Conservation (phyloP, 1,284 basidiomycete species). For the Sporisorium exsertum region DNA sequence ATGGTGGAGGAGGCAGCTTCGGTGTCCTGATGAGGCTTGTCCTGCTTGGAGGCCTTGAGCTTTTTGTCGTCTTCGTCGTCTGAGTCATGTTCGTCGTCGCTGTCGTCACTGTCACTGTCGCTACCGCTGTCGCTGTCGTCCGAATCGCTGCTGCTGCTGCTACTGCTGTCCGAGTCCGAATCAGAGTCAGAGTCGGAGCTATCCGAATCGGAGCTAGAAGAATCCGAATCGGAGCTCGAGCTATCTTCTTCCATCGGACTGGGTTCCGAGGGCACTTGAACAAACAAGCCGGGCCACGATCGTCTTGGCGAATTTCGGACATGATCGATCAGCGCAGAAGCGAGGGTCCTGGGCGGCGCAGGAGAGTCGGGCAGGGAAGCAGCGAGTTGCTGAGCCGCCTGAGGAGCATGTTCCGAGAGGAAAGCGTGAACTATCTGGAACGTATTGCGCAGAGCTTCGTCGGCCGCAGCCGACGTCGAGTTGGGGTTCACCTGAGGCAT, state of each 20-base stretch:
- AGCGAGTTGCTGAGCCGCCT: constrained; percentile 35
- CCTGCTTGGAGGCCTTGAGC: constrained; percentile 30
- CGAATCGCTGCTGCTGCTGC: background rate
- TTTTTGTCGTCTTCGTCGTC: constrained; percentile 40
- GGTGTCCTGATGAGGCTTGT: constrained; percentile 31
- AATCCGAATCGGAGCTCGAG: constrained; percentile 8
- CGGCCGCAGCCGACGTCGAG: constrained; percentile 15
- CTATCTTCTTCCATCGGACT: constrained; percentile 33
- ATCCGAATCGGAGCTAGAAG: constrained; percentile 19
- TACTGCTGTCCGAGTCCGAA: constrained; percentile 5
- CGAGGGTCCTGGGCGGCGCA: constrained; percentile 33
- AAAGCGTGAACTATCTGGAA: constrained; percentile 54
- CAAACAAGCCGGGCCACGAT: constrained; percentile 37
- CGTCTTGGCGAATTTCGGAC: constrained; percentile 41
- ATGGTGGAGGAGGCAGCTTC: constrained; percentile 39
- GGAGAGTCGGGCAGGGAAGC: constrained; percentile 28
- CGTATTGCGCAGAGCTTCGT: constrained; percentile 39
- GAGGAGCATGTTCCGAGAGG: constrained; percentile 41
- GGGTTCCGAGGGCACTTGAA: constrained; percentile 7
- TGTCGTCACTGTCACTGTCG: constrained; percentile 6
- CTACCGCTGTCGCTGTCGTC: constrained; percentile 5
- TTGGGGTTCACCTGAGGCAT: constrained; percentile 27
- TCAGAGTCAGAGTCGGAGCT: constrained; percentile 15
- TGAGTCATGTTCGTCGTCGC: constrained; percentile 6
- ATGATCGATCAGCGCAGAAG: constrained; percentile 45